Percentiles rank a stretch among this genome's conserved stretches.
phyloP scores from a whole-genome alignment of 2,329 filamentous ascomycete genomes.

The Microascus cirrosus region DNA sequence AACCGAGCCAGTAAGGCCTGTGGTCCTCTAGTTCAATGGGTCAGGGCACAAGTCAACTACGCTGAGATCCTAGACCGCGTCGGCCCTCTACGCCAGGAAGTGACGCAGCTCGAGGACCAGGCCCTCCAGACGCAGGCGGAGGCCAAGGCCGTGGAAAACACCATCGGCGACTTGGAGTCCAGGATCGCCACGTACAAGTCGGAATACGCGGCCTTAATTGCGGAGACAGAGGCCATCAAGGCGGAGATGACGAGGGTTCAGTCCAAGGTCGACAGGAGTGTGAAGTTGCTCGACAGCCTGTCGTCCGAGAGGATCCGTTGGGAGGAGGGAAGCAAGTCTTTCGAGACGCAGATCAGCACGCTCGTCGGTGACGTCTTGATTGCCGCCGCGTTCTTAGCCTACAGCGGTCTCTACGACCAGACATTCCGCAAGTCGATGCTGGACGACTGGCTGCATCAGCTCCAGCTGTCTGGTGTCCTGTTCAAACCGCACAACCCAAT shows the following conservation, averaged over 20 bases:
- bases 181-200: conserved; percentile 94
- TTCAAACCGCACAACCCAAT: conserved; percentile 92
- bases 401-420: conserved; percentile 94
- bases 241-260: conserved; percentile 91
- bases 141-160: conserved; percentile 82
- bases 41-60: conserved; percentile 90
- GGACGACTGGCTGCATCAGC: conserved; percentile 93
- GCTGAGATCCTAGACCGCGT: conserved; percentile 95
- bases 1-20: conserved; percentile 95
- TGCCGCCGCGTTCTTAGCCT: conserved; percentile 94
- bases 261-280: conserved; percentile 95
- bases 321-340: conserved; percentile 96
- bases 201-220: conserved; percentile 91
- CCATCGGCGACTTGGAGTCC: conserved; percentile 70
- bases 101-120: conserved; percentile 74
- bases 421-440: conserved; percentile 96
- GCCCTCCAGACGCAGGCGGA: conserved; percentile 88
- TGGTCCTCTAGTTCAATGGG: conserved; percentile 94
- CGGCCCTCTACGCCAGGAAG: conserved; percentile 84
- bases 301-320: conserved; percentile 88
- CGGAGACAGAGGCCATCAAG: conserved; percentile 95
- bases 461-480: conserved; percentile 82
- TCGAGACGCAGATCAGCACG: conserved; percentile 95
- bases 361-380: conserved; percentile 92
- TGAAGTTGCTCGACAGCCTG: conserved; percentile 84